Evolutionary conservation across 192 early-diverging fungal species (phyloP), one percentile per base, ranked within the genome.

Genomic region (Spinellus fusiger): DNA sequence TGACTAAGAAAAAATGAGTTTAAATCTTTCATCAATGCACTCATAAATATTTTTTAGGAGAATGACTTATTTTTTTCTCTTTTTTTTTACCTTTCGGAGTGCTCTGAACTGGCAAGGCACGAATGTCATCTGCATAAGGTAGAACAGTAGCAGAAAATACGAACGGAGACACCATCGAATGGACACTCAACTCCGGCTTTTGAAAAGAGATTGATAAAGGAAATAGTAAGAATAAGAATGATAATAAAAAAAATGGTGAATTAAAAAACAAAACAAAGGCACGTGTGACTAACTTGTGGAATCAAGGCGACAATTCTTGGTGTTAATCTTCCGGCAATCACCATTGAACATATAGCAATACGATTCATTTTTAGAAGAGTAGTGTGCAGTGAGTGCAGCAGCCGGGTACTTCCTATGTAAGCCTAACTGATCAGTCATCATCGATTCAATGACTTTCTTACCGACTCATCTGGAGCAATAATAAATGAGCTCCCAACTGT

Each of bases 41-140:
- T 5, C 16, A 20, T 33, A 54, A 18, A 2, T 20, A 49, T 20
- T 18, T 18, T 18, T 18, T 20, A 49, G 2, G 22, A 55, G 20
- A 0, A 25, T 6, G 0, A 61, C 48, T 37, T 9, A 13, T 9
- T 13, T 44, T 18, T 44, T 44, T n/a, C 18, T 44, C 18, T 44
- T 3, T 3, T 37, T 37, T 37, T 37, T 49, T 56, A 62, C 64
- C 62, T 27, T 47, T 26, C 32, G 67, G 54, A 29, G 60, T 54
- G 5, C 35, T 32, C 10, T 67, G 54, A 12, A 68, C 57, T 28
- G 75, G 79, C 12, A 75, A 28, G 8, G 62, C 51, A 35, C 91
- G 74, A 37, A 86, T 74, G 57, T 93, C 91, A 58, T 93, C 89
- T n/a, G 77, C 81, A 77, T 81, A 93, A 16, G 91, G 91, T 27